Evolutionary conservation across 768 basidiomycete genomes (phyloP), one percentile per base, ranked within the genome.

Genomic region (Russula dissimulans): DNA sequence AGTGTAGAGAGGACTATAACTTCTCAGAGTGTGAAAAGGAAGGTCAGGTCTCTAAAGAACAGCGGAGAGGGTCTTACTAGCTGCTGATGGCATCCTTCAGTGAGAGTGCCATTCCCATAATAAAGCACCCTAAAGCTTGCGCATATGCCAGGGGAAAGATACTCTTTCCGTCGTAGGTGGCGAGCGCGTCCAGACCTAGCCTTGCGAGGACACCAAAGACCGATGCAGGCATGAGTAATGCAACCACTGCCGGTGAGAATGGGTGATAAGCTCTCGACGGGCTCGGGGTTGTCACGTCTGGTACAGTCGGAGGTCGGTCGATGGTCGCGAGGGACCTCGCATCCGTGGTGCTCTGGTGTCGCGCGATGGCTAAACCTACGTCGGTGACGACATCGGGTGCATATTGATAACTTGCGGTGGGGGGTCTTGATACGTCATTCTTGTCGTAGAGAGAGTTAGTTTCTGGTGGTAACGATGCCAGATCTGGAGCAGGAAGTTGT

Each of bases 1-100:
- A 3, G 87, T 91, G 71, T 94, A 95, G 15, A 97, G 68, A 4
- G 94, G 94, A 0, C 84, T 85, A 73, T 95, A 94, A 64, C 93
- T 97, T 66, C n/a, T 39, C 26, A 46, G 22, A 22, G 61, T 46
- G 38, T 4, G 14, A 43, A 22, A 18, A 26, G 22, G 53, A 18
- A 26, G 22, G 53, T 31, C 4, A 29, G 58, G 39, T 31, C 11
- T 41, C 49, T 61, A 48, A 44, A 54, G 46, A 53, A 49, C 53
- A 52, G 44, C 54, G 51, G 44, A 50, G 44, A 41, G 67, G 15
- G 31, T 69, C 91, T 73, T 69, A 97, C 93, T 88, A 85, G 67
- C 77, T 74, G 48, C 83, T 82, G 12, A 99, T 76, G 8, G 85
- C 81, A 52, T 83, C 81, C 71, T 87, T 93, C 67, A 88, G 69